Base-by-base conservation (phyloP, 2,329 filamentous ascomycete species). In the Periconia macrospinosa region DNA sequence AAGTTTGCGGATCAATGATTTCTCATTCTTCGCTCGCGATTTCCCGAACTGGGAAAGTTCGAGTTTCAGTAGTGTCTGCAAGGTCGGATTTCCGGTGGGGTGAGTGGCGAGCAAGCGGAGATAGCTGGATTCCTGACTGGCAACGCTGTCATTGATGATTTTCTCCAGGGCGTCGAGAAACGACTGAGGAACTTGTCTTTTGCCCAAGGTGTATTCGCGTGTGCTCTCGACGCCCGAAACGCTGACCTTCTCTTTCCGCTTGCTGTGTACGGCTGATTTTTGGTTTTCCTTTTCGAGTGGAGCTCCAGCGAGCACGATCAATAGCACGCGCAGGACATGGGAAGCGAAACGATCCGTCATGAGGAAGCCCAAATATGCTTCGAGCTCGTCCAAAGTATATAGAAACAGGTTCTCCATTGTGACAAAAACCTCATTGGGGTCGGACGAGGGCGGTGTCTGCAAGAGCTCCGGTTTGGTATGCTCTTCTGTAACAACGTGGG, bases 321-420 rank as follows among this genome's bases (percentile, higher is more conserved):
- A 79, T 9, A 99, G 81, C 0, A 96, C 90, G 45, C 94, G 86
- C 42, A 99, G 80, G 0, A 91, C 89, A 69, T 99, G 94, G 0
- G 94, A 97, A 6, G 92, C 94, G 69, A 96, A 97, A 45, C 80
- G 77, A 70, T 97, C 91, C 1, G 91, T 96, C 67, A 97, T 82
- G 9, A 99, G 80, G 66, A 87, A 94, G 19, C 88, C 86, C 66
- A 97, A 81, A 57, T 92, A 88, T 13, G 87, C 88, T 70, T 96
- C 88, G n/a, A 99, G 78, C 76, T 97, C 94, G 59, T 92, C 88
- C 47, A 96, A 79, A 1, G 91, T 90, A 56, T 86, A 81, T 44
- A 97, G 81, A 70, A 96, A 95, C 53, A 96, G 80, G 49, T 88
- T 86, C 73, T 96, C 93, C 85, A 97, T 91, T 2, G 86, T 86